A percentile compares a stretch with the other conserved stretches of the same genome.
phyloP scores from a whole-genome alignment of 1,139 yeast species.

The Pichia sp. region DNA sequence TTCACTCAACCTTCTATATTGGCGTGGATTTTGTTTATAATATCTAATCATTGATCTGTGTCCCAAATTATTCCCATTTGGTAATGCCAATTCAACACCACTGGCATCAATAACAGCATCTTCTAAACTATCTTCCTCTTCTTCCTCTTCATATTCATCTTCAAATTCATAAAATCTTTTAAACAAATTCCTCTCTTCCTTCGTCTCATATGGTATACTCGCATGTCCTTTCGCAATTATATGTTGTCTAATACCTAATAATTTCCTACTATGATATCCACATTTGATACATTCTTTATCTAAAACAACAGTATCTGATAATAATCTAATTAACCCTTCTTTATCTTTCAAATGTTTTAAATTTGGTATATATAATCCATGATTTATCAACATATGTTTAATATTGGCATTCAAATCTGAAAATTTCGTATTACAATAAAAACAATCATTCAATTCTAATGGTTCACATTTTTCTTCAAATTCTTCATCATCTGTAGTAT shows the following conservation, averaged over 20 bases:
- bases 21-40: slow-evolving; percentile 35
- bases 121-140: slow-evolving; percentile 22
- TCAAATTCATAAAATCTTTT: slow-evolving; percentile 40
- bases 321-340: slow-evolving; percentile 39
- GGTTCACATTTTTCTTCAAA: slow-evolving; percentile 27
- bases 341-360: slow-evolving; percentile 37
- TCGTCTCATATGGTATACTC: slow-evolving; percentile 45
- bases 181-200: slow-evolving; percentile 37
- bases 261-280: slow-evolving; percentile 44
- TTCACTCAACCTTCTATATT: slow-evolving; percentile 22
- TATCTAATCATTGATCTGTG: slow-evolving; percentile 43
- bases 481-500: slow-evolving; percentile 19
- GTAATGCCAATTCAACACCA: slow-evolving; percentile 40
- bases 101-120: slow-evolving; percentile 35
- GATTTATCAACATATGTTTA: slow-evolving; percentile 42
- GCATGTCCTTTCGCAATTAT: slow-evolving; percentile 48
- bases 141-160: slow-evolving; percentile 12
- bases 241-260: slow-evolving; percentile 49
- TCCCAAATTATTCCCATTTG: slow-evolving; percentile 44
- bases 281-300: slow-evolving; percentile 48
- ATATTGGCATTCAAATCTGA: slow-evolving; percentile 40
- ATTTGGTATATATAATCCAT: slow-evolving; percentile 49
- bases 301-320: slow-evolving; percentile 39
- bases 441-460: slow-evolving; percentile 34
- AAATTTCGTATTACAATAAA: slow-evolving; percentile 38